Evolutionary conservation across 225 moss, liverwort and hornwort species (phyloP), one percentile per base, ranked within the genome.

Genomic region (Pleurozium schreberi): DNA sequence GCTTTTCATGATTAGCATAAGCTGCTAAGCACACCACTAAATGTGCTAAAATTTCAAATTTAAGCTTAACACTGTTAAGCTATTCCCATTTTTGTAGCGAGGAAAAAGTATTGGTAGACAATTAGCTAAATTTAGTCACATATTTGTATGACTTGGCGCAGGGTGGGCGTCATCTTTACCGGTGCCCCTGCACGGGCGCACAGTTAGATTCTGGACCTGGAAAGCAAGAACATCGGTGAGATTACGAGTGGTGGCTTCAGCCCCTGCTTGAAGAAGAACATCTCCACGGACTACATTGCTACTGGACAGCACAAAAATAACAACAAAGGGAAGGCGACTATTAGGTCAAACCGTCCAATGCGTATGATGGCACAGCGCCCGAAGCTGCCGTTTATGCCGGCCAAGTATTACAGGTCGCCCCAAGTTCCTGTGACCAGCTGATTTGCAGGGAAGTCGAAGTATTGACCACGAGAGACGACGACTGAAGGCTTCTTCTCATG

Each of bases 161-260:
- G 98, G 68, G 93, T 99, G 80, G 99, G 99, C 38, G 95, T 99
- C 82, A 62, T 92, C 74, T 96, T 96, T 76, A 92, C 88, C 17
- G 99, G 99, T 16, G 97, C 99, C 12, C 97, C 99, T 15, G 99
- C 99, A 23, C 93, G 99, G 43, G 95, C 95, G 6, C 99, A 99
- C 88, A 92, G 96, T 36, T 96, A 97, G 86, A 95, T 99, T 80
- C 81, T 97, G 83, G 95, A 96, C 40, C 84, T 60, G 14, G 95
- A 95, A 53, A 96, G 97, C 7, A 96, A 99, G 91, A 89, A 80
- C 9, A 95, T 99, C 50, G 99, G 99, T 5, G 99, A 99, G 92
- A 96, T 99, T 52, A 95, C 97, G 30, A 99, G 99, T 53, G 99
- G 99, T 17, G 99, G 99, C 40, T 99, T 94, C 92, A 99, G 99